These are phyloP conservation scores for Desmodesmus armatus DNA, from an alignment of 139 green algal species.

Conservation along the genomic window DNA sequence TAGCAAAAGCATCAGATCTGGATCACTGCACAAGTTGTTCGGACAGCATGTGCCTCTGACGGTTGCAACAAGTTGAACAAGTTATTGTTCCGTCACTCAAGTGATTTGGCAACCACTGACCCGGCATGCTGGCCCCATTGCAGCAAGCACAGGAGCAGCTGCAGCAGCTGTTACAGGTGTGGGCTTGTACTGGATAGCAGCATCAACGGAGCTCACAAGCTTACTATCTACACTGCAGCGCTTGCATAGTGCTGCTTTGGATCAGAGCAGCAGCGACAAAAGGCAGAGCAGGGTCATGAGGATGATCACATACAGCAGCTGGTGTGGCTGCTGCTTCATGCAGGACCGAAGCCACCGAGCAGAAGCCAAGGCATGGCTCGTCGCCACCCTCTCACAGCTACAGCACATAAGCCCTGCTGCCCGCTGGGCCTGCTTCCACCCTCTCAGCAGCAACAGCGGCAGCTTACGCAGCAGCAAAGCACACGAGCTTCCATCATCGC, in stretches of 20 bases:
- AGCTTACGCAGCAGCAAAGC: not conserved
- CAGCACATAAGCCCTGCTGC: not conserved
- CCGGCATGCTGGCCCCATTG: no score
- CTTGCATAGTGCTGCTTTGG: not conserved
- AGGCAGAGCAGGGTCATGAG: not conserved
- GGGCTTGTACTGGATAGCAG: not conserved
- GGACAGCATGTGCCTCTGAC: no score
- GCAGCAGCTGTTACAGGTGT: not conserved
- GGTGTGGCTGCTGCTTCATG: not conserved
- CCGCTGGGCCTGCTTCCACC: constrained; percentile 17
- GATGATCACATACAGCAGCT: not conserved
- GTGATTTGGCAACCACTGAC: no score
- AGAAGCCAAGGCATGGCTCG: constrained; percentile 37
- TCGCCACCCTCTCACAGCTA: constrained; percentile 3
- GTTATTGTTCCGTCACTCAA: no score
- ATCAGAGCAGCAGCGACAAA: no score
- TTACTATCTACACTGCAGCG: not conserved
- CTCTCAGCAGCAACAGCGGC: not conserved
- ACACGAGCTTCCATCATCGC: not conserved
- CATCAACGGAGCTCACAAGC: not conserved
- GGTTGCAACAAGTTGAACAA: no score
- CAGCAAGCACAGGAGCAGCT: no score
- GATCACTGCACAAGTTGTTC: no score
- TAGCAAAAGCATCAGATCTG: no score
- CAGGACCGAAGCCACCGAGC: constrained; percentile 2